phyloP scores from a whole-genome alignment of 2,329 filamentous ascomycete genomes.

The Hymenoscyphus albidus region DNA sequence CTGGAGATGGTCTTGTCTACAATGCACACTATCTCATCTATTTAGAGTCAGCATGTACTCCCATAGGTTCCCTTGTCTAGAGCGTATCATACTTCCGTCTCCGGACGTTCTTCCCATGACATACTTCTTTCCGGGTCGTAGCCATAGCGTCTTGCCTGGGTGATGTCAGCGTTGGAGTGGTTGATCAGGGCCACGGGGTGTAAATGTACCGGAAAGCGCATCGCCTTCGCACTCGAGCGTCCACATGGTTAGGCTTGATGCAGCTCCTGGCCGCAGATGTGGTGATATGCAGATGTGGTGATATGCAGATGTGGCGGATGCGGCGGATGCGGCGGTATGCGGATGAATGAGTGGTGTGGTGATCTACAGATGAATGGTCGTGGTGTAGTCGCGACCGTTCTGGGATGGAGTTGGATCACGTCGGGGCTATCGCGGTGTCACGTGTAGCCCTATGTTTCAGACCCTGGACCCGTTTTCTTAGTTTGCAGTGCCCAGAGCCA shows the following conservation, averaged over 20 bases:
- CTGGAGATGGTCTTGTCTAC: constrained; percentile 81
- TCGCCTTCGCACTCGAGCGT: constrained; percentile 52
- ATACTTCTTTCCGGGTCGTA: constrained; percentile 80
- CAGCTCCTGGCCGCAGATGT: not conserved
- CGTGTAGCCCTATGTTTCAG: too few relatives aligned
- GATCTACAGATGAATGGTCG: not conserved
- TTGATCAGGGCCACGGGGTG: not conserved
- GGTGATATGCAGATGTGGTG: not conserved
- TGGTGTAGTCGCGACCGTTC: not conserved
- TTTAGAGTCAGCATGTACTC: constrained; percentile 10
- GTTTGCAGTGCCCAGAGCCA: too few relatives aligned
- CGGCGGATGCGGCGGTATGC: not conserved
- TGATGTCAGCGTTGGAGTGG: constrained; percentile 8
- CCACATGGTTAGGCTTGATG: constrained; percentile 41
- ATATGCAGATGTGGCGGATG: not conserved
- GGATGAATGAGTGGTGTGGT: not conserved
- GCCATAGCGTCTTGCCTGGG: constrained; percentile 70
- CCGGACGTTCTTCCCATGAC: constrained; percentile 78
- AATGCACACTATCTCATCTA: constrained; percentile 66
- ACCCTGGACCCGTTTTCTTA: too few relatives aligned
- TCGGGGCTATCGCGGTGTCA: not conserved
- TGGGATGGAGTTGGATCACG: not conserved
- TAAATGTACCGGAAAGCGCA: constrained; percentile 45
- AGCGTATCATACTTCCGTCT: constrained; percentile 51
- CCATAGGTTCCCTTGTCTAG: constrained; percentile 9